Evolutionary conservation across 495 filamentous ascomycete genomes (phyloP).

Genomic region (Tuber aestivum): DNA sequence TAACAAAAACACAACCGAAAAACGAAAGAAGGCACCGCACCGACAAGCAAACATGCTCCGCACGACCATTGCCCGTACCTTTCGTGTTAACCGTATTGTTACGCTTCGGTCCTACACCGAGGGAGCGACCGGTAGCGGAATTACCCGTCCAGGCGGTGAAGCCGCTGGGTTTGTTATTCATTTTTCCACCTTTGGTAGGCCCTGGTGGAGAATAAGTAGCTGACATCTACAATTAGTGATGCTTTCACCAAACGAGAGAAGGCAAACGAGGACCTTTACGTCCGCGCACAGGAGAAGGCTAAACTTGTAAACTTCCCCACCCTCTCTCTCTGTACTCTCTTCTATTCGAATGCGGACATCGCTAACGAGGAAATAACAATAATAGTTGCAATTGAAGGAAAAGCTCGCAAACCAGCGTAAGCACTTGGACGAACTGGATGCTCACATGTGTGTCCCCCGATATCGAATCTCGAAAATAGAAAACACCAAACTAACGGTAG

Average conservation of each 20-base stretch:
- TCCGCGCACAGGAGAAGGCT: slow-evolving; percentile 74
- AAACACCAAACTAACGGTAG: slow-evolving; percentile 12
- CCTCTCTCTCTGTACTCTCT: slow-evolving; percentile 10
- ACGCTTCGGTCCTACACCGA: slow-evolving; percentile 41
- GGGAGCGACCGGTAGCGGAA: slow-evolving; percentile 49
- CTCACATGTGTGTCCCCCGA: slow-evolving; percentile 65
- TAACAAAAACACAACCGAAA: slow-evolving; percentile 12
- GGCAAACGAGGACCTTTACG: slow-evolving; percentile 75
- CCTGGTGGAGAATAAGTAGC: slow-evolving; percentile 1
- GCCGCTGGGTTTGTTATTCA: slow-evolving; percentile 43
- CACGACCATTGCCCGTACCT: slow-evolving; percentile 33
- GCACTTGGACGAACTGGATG: slow-evolving; percentile 74
- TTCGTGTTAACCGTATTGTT: slow-evolving; percentile 32
- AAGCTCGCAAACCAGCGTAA: slow-evolving; percentile 74
- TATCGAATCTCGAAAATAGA: not conserved
- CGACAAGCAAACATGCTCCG: slow-evolving; percentile 37
- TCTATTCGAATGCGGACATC: not conserved
- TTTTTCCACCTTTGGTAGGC: slow-evolving; percentile 1
- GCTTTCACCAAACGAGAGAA: slow-evolving; percentile 85
- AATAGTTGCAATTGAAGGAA: slow-evolving; percentile 58
- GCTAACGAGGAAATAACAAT: slow-evolving; percentile 42
- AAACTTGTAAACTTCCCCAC: slow-evolving; percentile 56
- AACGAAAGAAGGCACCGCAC: slow-evolving; percentile 13
- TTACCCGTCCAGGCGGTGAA: slow-evolving; percentile 46
- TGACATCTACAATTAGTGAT: slow-evolving; percentile 51